phyloP scores from a whole-genome alignment of 306 rosid species.

The Spatholobus suberectus region DNA sequence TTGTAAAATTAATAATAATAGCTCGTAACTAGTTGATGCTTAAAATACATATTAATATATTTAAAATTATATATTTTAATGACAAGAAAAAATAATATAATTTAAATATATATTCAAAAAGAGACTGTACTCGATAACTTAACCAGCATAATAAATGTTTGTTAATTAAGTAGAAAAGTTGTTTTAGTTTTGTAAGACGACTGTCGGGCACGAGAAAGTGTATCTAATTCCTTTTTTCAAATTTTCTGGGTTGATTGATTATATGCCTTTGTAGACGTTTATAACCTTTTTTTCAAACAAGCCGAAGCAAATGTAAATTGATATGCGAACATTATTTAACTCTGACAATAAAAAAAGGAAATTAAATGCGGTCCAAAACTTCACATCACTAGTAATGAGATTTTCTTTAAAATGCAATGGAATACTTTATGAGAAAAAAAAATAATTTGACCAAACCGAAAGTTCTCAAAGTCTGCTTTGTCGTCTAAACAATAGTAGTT shows the following conservation, averaged over 20 bases:
- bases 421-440: neutral
- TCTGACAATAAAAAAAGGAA: neutral
- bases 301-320: neutral
- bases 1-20: too few species aligned
- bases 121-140: neutral
- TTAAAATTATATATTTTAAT: too few species aligned
- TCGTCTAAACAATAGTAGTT: neutral
- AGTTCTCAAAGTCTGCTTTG: constrained; percentile 18
- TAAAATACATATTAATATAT: too few species aligned
- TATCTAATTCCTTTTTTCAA: neutral
- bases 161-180: neutral
- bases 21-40: neutral
- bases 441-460: neutral
- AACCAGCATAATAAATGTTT: neutral
- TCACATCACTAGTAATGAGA: neutral
- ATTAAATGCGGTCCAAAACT: neutral
- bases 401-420: neutral
- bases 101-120: too few species aligned
- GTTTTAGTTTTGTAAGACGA: neutral
- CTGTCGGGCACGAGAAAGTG: neutral
- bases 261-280: neutral
- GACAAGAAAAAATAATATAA: too few species aligned
- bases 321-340: neutral
- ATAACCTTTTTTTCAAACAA: neutral
- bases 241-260: neutral